Conservation (phyloP, 2,329 filamentous ascomycete genomes). For the Botrytis fabae region DNA sequence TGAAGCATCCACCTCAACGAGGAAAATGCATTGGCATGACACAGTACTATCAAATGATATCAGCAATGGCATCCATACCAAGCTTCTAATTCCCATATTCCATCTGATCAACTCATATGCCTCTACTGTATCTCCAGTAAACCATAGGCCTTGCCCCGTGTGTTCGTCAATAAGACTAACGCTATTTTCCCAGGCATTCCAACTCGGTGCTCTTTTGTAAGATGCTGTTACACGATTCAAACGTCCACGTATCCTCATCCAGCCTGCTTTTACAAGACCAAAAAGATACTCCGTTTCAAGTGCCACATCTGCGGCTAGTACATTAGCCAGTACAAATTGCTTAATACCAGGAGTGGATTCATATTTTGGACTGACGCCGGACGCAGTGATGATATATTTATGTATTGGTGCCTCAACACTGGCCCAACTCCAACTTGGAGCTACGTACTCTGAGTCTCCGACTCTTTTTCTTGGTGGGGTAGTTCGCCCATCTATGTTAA, state of each 20-base stretch:
- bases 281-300: background rate
- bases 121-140: background rate
- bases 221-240: background rate
- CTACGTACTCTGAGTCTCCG: background rate
- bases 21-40: background rate
- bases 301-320: background rate
- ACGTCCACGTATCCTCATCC: background rate
- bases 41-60: background rate
- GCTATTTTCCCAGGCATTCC: slow-evolving; percentile 1
- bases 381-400: background rate
- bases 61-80: background rate
- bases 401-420: background rate
- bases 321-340: background rate
- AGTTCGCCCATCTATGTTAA: background rate
- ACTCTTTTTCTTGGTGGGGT: background rate
- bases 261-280: background rate
- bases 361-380: background rate
- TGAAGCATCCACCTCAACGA: background rate
- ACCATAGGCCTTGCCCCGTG: background rate
- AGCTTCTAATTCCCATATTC: background rate
- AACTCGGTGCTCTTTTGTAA: slow-evolving; percentile 2
- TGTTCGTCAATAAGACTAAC: background rate
- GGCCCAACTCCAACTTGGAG: slow-evolving; percentile 5
- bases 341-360: background rate
- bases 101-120: background rate